Percentiles rank a stretch among this genome's conserved stretches.
Evolutionary conservation across 2,329 filamentous ascomycete genomes (phyloP).

Genomic region (Cercospora sojina): DNA sequence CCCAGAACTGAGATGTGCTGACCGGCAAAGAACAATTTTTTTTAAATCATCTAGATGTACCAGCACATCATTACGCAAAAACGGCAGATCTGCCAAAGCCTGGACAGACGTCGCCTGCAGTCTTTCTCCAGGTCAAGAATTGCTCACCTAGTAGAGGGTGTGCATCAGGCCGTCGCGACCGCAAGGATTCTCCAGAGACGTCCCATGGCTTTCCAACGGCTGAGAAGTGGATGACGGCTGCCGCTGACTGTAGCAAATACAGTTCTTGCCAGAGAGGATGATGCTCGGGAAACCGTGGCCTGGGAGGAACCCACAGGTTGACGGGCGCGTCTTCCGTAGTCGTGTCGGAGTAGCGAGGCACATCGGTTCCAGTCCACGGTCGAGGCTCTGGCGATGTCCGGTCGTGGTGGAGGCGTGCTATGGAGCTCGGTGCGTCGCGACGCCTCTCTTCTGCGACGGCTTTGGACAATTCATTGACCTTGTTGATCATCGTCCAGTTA

Average conservation of each 20-base stretch:
- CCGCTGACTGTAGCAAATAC: constrained; percentile 24
- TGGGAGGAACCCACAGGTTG: not conserved
- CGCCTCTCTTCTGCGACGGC: not conserved
- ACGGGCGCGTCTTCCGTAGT: not conserved
- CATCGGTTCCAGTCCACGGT: not conserved
- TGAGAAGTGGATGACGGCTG: constrained; percentile 33
- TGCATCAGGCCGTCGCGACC: constrained; percentile 22
- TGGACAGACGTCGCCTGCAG: constrained; percentile 21
- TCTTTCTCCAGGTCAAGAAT: constrained; percentile 29
- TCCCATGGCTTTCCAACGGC: constrained; percentile 35
- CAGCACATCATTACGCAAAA: not conserved
- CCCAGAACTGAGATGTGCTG: not conserved
- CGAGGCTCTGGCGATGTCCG: not conserved
- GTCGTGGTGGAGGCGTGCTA: not conserved
- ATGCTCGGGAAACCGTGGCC: constrained; percentile 22
- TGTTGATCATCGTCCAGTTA: constrained; percentile 23
- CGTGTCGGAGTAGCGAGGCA: not conserved
- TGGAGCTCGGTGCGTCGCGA: not conserved
- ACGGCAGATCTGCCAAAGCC: not conserved
- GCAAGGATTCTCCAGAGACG: constrained; percentile 14
- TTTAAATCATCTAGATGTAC: not conserved
- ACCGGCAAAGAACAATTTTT: not conserved
- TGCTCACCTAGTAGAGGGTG: constrained; percentile 33
- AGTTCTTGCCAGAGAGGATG: constrained; percentile 27
- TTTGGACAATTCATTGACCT: constrained; percentile 19